Evolutionary conservation across 495 filamentous ascomycete genomes (phyloP), one percentile per base, ranked within the genome.

Genomic region (Talaromyces borbonicus): DNA sequence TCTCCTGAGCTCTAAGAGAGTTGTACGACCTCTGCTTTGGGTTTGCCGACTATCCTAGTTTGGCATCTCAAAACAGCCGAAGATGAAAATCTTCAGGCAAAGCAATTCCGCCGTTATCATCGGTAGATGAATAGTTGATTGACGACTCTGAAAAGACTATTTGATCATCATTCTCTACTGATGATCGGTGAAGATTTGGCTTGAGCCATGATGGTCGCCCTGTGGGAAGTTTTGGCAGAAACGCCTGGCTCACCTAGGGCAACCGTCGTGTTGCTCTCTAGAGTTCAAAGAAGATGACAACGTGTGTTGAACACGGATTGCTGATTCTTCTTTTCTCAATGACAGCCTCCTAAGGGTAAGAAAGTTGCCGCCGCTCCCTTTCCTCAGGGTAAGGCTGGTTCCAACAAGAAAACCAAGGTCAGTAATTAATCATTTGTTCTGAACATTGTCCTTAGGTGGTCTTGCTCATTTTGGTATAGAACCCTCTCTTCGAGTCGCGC

Each of bases 321-420:
- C 85, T 93, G 84, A 94, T 88, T 82, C 80, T 90, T 89, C 83
- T 90, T 82, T 89, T 83, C 93, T 98, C 92, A 90, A 98, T 98
- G 93, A 95, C 75, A 97, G 93, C 89, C 93, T 84, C 84, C 85
- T 57, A 96, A 90, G 78, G 87, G 87, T 76, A 95, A 92, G 83
- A 94, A 90, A 74, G 77, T 84, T 73, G 90, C 93, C 52, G 78
- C 92, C 61, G 86, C 92, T 72, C 93, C 93, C 58, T 96, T 94
- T 83, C 88, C 90, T 54, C 84, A 89, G 72, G 77, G 77, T 48
- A 93, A 86, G 81, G 87, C 92, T 73, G 86, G 86, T 61, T 61
- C 68, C 51, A 74, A 77, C 57, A 97, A 97, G 87, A 98, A 97
- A 83, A 72, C 78, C 56, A 96, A 97, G 90, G 92, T 94, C 65